Conservation (phyloP, 2,329 filamentous ascomycete species). For the Periconia macrospinosa region DNA sequence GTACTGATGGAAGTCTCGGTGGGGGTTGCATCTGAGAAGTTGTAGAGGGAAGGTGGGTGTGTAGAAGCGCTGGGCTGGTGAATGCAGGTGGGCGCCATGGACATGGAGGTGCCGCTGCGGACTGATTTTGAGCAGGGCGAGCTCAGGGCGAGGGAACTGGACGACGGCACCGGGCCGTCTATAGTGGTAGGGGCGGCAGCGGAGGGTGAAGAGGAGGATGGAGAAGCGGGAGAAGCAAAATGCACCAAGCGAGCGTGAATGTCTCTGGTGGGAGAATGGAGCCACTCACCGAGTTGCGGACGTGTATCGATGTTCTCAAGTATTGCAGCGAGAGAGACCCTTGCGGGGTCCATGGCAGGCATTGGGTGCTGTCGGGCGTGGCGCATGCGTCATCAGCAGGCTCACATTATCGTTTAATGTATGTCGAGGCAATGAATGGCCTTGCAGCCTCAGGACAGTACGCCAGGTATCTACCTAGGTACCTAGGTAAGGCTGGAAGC, state of each 20-base stretch:
- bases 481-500: too few relatives aligned
- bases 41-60: slow-evolving; percentile 23
- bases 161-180: slow-evolving; percentile 14
- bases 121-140: slow-evolving; percentile 14
- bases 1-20: slow-evolving; percentile 30
- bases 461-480: too few relatives aligned
- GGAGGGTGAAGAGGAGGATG: slow-evolving; percentile 9
- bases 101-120: slow-evolving; percentile 19
- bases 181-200: too few relatives aligned
- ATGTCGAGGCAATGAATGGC: background rate
- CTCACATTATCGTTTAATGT: slow-evolving; percentile 1
- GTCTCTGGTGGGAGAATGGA: slow-evolving; percentile 25
- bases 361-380: slow-evolving; percentile 13
- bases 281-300: slow-evolving; percentile 25
- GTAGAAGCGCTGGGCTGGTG: slow-evolving; percentile 27
- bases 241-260: slow-evolving; percentile 30
- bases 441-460: slow-evolving; percentile 1
- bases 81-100: slow-evolving; percentile 36
- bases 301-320: slow-evolving; percentile 23
- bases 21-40: slow-evolving; percentile 24
- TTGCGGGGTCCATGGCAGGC: slow-evolving; percentile 5
- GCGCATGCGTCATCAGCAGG: slow-evolving; percentile 16
- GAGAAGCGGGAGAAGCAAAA: slow-evolving; percentile 3
- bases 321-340: slow-evolving; percentile 18
- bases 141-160: slow-evolving; percentile 10